A percentile compares a stretch with the other conserved stretches of the same genome.
phyloP scores from a whole-genome alignment of 2,329 filamentous ascomycete genomes.

The Diaporthe sp. region DNA sequence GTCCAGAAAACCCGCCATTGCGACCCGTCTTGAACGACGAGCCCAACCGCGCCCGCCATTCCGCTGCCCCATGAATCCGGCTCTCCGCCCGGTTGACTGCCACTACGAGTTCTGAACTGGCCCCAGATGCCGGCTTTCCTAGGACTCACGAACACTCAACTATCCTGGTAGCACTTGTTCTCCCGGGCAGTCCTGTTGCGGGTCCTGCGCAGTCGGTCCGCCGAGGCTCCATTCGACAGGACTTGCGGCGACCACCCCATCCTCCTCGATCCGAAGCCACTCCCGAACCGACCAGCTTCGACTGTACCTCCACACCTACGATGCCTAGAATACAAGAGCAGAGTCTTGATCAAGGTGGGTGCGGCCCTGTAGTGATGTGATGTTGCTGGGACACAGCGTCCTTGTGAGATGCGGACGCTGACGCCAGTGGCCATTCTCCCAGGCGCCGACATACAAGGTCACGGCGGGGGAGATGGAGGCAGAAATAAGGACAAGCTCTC shows the following conservation, averaged over 20 bases:
- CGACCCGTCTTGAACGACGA: not conserved
- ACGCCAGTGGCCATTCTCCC: slow-evolving; percentile 36
- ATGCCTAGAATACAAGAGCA: slow-evolving; percentile 57
- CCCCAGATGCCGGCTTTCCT: slow-evolving; percentile 21
- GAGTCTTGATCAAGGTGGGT: slow-evolving; percentile 54
- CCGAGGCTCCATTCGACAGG: not conserved
- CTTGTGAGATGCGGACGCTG: slow-evolving; percentile 23
- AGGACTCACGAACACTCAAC: not conserved
- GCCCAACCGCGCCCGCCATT: not conserved
- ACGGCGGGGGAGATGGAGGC: slow-evolving; percentile 52
- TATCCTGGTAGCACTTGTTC: slow-evolving; percentile 3
- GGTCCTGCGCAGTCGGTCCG: slow-evolving; percentile 5
- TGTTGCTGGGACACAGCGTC: slow-evolving; percentile 18
- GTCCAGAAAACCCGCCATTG: not conserved
- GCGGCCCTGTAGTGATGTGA: slow-evolving; percentile 29
- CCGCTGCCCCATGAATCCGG: slow-evolving; percentile 9
- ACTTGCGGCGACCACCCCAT: not conserved
- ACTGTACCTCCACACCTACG: slow-evolving; percentile 45
- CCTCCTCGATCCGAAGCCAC: slow-evolving; percentile 12
- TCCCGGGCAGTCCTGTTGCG: not conserved
- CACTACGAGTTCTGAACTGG: slow-evolving; percentile 3
- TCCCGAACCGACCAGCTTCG: not conserved
- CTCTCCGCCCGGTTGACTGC: slow-evolving; percentile 2
- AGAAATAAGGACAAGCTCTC: slow-evolving; percentile 53
- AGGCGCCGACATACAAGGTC: slow-evolving; percentile 52